A percentile compares a stretch with the other conserved stretches of the same genome.
Conservation (phyloP, 306 rosid species). For the Lupinus albus region DNA sequence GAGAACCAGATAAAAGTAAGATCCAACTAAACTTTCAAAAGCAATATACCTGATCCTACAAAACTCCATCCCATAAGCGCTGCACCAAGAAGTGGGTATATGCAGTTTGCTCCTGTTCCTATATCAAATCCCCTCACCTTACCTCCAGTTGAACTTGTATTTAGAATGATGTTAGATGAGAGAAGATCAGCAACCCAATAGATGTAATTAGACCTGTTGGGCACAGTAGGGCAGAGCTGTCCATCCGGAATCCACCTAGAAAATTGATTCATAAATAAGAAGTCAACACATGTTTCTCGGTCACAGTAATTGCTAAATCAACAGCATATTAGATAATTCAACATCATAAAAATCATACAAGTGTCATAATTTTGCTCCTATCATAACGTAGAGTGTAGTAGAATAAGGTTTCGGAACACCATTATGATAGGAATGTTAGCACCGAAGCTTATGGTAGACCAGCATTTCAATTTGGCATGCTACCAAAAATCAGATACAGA, state of each 20-base stretch:
- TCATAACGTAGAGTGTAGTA: no score
- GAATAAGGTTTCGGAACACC: no score
- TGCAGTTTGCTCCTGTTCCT: slow-evolving; percentile 93
- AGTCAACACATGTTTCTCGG: slow-evolving; percentile 11
- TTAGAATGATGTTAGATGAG: slow-evolving; percentile 59
- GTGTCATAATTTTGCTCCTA: no score
- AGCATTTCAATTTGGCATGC: no score
- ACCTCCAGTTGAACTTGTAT: slow-evolving; percentile 30
- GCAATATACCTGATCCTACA: slow-evolving; percentile 77
- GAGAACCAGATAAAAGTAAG: slow-evolving; percentile 4
- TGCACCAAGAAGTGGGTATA: slow-evolving; percentile 92
- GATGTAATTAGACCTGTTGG: slow-evolving; percentile 88
- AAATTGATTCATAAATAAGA: slow-evolving; percentile 22
- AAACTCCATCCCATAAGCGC: slow-evolving; percentile 84
- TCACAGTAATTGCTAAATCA: background rate
- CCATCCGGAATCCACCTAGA: slow-evolving; percentile 97
- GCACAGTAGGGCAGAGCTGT: slow-evolving; percentile 89
- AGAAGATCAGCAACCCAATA: slow-evolving; percentile 87
- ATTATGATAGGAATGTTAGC: no score
- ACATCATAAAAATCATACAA: no score
- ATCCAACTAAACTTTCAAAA: slow-evolving; percentile 1
- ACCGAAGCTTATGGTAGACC: no score
- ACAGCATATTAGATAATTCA: no score
- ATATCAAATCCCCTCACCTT: slow-evolving; percentile 84
- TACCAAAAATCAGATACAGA: no score